These are phyloP conservation scores for Marsdenia floribunda DNA, from an alignment of 257 asterid species.

Conservation along the genomic window DNA sequence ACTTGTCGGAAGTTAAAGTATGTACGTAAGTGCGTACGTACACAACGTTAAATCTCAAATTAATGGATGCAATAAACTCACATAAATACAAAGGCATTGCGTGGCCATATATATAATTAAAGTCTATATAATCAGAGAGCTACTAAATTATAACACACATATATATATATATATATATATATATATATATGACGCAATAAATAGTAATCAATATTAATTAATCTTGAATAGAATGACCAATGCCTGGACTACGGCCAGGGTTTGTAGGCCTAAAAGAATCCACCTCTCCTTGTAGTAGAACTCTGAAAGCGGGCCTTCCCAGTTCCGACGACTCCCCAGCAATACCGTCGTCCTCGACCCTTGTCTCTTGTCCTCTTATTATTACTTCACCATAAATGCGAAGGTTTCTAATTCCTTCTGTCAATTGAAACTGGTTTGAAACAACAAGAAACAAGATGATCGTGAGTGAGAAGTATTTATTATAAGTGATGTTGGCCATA, in stretches of 20 bases:
- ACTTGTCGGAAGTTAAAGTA: neutral
- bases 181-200: too few relatives aligned
- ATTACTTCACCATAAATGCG: neutral
- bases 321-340: neutral
- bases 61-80: neutral
- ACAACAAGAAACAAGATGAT: slow-evolving; percentile 25
- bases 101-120: neutral
- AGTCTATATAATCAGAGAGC: neutral
- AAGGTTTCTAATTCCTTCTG: slow-evolving; percentile 34
- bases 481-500: neutral
- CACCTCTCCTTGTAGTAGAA: slow-evolving; percentile 31
- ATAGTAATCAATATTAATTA: neutral
- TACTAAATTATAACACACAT: neutral
- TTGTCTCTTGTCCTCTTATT: neutral
- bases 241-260: slow-evolving; percentile 77
- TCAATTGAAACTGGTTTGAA: slow-evolving; percentile 23
- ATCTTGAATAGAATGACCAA: slow-evolving; percentile 68
- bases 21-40: neutral
- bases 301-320: slow-evolving; percentile 4
- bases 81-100: neutral
- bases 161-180: too few relatives aligned
- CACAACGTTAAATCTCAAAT: neutral
- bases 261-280: slow-evolving; percentile 54
- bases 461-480: slow-evolving; percentile 18
- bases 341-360: neutral